These are phyloP conservation scores for Calonectria honghensis DNA, from an alignment of 2,329 filamentous ascomycete genomes.

Conservation along the genomic window DNA sequence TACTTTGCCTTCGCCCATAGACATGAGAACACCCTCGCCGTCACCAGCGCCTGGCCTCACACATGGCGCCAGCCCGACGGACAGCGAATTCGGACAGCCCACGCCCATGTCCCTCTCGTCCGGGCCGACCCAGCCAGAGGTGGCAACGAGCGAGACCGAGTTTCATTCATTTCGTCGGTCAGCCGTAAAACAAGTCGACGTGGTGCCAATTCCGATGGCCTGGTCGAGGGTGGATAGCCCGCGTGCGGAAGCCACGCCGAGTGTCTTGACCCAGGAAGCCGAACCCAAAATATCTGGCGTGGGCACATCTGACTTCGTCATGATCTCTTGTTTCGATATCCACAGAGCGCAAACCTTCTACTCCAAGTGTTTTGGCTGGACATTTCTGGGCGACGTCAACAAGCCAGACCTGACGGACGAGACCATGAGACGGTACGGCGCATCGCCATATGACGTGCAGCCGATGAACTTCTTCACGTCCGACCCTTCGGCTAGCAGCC, in stretches of 20 bases:
- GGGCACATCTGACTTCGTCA: slow-evolving; percentile 47
- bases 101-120: slow-evolving; percentile 26
- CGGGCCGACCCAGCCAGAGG: not conserved
- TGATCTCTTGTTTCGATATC: slow-evolving; percentile 51
- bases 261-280: slow-evolving; percentile 7
- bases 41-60: slow-evolving; percentile 24
- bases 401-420: slow-evolving; percentile 39
- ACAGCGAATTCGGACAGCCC: slow-evolving; percentile 13
- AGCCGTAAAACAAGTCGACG: slow-evolving; percentile 15
- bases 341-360: slow-evolving; percentile 50
- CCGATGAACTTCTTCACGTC: slow-evolving; percentile 52
- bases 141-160: not conserved
- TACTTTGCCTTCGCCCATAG: not conserved
- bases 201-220: slow-evolving; percentile 15
- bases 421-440: slow-evolving; percentile 47
- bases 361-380: slow-evolving; percentile 52
- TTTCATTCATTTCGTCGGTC: slow-evolving; percentile 24
- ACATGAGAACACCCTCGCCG: slow-evolving; percentile 31
- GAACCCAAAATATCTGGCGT: slow-evolving; percentile 3
- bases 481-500: slow-evolving; percentile 1
- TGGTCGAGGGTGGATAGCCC: slow-evolving; percentile 12
- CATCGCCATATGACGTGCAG: slow-evolving; percentile 49
- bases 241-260: not conserved
- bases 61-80: slow-evolving; percentile 17
- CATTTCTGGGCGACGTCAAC: slow-evolving; percentile 50